Percentiles rank a stretch among this genome's conserved stretches.
Evolutionary conservation across 345 rosid genomes (phyloP).

Genomic region (Linum lewisii): DNA sequence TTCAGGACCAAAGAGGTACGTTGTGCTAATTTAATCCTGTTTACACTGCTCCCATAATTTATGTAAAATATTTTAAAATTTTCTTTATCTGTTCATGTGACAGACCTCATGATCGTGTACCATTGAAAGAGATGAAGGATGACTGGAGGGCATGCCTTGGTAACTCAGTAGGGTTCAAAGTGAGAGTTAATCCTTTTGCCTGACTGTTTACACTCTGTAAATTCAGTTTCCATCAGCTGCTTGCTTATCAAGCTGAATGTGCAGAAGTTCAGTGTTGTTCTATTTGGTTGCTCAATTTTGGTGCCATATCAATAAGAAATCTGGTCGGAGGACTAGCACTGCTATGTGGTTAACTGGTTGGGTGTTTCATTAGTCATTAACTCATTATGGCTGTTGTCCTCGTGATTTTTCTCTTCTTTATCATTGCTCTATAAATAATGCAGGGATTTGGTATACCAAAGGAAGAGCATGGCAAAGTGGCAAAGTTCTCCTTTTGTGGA

Average conservation of each 20-base stretch:
- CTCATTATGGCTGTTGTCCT: background rate
- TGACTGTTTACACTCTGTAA: background rate
- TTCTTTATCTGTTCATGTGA: background rate
- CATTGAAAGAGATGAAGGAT: conserved; percentile 4
- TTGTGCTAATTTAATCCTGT: background rate
- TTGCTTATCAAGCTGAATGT: no score
- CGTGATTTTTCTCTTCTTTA: background rate
- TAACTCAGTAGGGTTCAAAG: background rate
- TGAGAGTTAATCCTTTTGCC: background rate
- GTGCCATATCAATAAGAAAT: background rate
- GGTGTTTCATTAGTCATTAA: background rate
- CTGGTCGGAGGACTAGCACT: background rate
- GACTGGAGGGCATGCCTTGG: conserved; percentile 2
- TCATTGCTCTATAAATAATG: background rate
- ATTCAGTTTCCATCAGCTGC: background rate
- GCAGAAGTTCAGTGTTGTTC: no score
- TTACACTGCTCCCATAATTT: background rate
- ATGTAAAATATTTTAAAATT: background rate
- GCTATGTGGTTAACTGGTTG: background rate
- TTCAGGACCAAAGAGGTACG: conserved; percentile 8
- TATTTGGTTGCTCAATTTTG: background rate
- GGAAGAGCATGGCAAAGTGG: conserved; percentile 1
- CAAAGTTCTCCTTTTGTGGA: conserved; percentile 1
- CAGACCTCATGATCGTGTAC: conserved; percentile 4
- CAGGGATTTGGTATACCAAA: conserved; percentile 3